Evolutionary conservation across 169 alveolate species (phyloP), one percentile per base, ranked within the genome.

Genomic region (Plasmodium blacklocki): DNA sequence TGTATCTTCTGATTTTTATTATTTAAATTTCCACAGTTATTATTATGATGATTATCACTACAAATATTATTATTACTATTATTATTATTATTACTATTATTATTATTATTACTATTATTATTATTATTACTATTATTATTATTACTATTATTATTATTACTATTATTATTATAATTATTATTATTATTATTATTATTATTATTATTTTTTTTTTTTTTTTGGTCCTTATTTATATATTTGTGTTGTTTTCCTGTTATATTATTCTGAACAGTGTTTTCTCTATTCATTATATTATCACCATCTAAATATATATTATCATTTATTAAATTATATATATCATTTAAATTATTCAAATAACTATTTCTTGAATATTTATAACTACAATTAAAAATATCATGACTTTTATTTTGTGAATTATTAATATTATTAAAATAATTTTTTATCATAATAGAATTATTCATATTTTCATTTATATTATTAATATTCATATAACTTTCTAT

Each of bases 291-390:
- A 14, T 45, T 76, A 6, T 68, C 32, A 21, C 5, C 64, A 2
- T 83, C 56, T 3, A 47, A 21, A 83, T 68, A 68, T 63, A 83
- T 68, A 68, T 68, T 68, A 49, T 83, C 91, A 50, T 68, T 58
- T 68, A 83, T 52, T 67, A 83, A 47, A 29, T 52, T 14, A 39
- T 83, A 83, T 8, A 83, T 67, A 67, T 83, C 59, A 68, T 83
- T 58, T 63, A 83, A 83, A 56, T 70, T 54, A 4, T 26, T 68
- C 43, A 83, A 14, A 29, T 83, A 83, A 18, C 32, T 58, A 26
- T 64, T 56, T 62, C 39, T 83, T 29, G 59, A 19, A 14, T 32
- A 39, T 83, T 83, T 73, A 47, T 67, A 83, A 52, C 70, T 68
- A 60, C 74, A 68, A 78, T 70, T 78, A 14, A 66, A 43, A 54